Base-by-base conservation (phyloP, 805 yeast species). In the Sugiyamaella mastotermitis region DNA sequence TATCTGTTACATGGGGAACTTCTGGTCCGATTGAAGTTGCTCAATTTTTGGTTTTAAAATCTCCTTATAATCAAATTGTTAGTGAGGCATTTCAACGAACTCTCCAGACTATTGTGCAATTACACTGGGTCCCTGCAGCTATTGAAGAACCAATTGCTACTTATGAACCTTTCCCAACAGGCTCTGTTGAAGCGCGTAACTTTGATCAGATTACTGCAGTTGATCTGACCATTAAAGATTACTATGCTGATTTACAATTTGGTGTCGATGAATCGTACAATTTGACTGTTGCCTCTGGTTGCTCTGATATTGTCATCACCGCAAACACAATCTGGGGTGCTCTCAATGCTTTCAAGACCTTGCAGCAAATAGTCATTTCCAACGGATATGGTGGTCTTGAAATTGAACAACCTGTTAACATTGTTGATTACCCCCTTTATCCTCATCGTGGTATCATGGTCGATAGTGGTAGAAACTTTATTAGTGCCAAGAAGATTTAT, bases 291-390 rank as follows among this genome's bases (percentile, higher is more conserved):
- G 38, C 46, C 14, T 22, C 31, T 14, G 16, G 21, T n/a, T 38
- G 34, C 6, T 35, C 27, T 15, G 41, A 49, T 4, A 48, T 65
- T 17, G 22, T 30, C 6, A 57, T 66, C 24, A 37, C 31, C 1
- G 60, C 70, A 4, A 47, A 31, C 14, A 66, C 69, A 3, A 45
- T 55, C 4, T 66, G 69, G 69, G 72, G 71, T 10, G 69, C 64
- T 1, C 49, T 67, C 31, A 61, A 65, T 43, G 69, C 64, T 0
- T 56, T 67, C 26, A 51, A 59, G 6, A 66, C 72, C 2, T 48
- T 66, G 23, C 65, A 65, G 38, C 71, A 67, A 46, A 35, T 67
- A 21, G 47, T 66, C n/a, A 42, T 47, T 11, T 18, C 35, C 5
- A 16, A 25, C 15, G 38, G 40, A 17, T 36, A 33, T 19, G 35